Percentiles rank a stretch among this genome's conserved stretches.
Evolutionary conservation across 2,329 filamentous ascomycete species (phyloP).

Genomic region (Alternaria infectoria): DNA sequence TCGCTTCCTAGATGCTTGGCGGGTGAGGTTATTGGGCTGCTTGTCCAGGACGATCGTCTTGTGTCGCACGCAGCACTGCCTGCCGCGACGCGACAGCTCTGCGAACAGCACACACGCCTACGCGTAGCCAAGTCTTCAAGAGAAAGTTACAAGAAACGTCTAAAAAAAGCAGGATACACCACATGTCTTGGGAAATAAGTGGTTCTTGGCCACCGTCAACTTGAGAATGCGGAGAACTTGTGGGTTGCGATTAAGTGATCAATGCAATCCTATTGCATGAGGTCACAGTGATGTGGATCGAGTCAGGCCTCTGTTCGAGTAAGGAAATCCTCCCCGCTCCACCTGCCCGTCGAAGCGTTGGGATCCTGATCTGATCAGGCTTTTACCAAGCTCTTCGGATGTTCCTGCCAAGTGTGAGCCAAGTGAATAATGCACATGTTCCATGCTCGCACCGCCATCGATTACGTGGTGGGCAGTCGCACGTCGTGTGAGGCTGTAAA

Average conservation of each 20-base stretch:
- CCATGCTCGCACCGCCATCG: not conserved
- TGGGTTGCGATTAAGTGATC: not conserved
- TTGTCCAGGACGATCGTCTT: not conserved
- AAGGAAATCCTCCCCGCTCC: not conserved
- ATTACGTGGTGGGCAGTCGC: not conserved
- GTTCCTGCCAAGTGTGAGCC: not conserved
- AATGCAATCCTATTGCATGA: not conserved
- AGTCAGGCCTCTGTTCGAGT: not conserved
- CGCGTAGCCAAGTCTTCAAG: not conserved
- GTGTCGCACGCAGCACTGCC: not conserved
- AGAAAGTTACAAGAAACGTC: not conserved
- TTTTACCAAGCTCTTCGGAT: slow-evolving; percentile 1
- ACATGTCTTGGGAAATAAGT: not conserved
- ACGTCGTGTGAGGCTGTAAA: not conserved
- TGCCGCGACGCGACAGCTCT: not conserved
- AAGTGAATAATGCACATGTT: not conserved
- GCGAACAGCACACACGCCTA: not conserved
- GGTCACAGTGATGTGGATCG: not conserved
- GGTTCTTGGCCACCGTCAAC: not conserved
- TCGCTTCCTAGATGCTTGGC: not conserved
- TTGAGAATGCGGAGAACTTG: not conserved
- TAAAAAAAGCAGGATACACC: not conserved
- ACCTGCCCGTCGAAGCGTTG: not conserved
- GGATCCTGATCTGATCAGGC: not conserved
- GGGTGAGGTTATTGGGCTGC: not conserved